Base-by-base conservation (phyloP, 176 grass and related monocot genomes). In the Themeda triandra region DNA sequence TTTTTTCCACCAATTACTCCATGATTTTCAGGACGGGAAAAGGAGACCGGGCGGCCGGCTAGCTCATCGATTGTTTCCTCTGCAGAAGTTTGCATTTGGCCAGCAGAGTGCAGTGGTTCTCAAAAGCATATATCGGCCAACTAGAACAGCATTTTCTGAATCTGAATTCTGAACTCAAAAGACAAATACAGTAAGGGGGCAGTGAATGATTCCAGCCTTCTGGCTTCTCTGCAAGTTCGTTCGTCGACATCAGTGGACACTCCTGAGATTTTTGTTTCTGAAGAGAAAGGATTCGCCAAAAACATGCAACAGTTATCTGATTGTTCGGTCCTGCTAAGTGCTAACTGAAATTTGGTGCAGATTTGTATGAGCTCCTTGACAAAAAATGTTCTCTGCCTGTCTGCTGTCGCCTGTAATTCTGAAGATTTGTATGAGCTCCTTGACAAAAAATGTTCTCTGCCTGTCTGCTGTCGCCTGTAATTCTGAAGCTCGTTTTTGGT, bases 1-100 rank as follows among this genome's bases (percentile, higher is more conserved):
- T 35, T 28, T 41, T 68, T 28, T 31, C 41, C 27, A 19, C 48
- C 73, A 75, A 86, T 87, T 79, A 49, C 80, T 87, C 77, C 48
- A 74, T 87, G 80, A 69, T 90, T 87, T 90, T 68, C 75, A 40
- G 37, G 80, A 31, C 45, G 63, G 42, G 10, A 37, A 75, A 68
- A 82, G 6, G 28, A 56, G 39, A 54, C 33, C n/a, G n/a, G n/a
- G n/a, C 37, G 71, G 45, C 4, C 3, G 17, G 40, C 81, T 44
- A 12, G 25, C 70, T 68, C 79, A 76, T 87, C 36, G 62, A 80
- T 69, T 59, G 79, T 27, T 83, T 79, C 59, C 67, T 83, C 58
- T 56, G 36, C 24, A 79, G 77, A 90, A 90, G n/a, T n/a, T n/a
- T n/a, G 58, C 33, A 82, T 19, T 13, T 62, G 72, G 36, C 83